These are phyloP conservation scores for Podaxis rugospora DNA, from an alignment of 768 basidiomycete genomes.

Conservation along the genomic window DNA sequence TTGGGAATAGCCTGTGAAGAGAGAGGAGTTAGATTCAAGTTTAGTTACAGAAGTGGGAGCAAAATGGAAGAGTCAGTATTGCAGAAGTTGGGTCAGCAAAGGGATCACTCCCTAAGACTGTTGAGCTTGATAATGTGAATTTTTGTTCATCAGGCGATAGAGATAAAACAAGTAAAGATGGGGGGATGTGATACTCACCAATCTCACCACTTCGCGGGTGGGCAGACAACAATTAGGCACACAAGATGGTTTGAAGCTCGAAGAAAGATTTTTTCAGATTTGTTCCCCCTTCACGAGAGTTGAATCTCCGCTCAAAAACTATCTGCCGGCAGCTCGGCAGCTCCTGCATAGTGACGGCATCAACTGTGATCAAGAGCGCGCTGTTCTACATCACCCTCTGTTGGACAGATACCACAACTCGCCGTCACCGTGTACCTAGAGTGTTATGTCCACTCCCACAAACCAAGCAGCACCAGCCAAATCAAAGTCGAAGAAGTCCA, in stretches of 20 bases:
- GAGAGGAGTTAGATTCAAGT: background rate
- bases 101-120: slow-evolving; percentile 49
- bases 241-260: background rate
- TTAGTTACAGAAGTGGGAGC: background rate
- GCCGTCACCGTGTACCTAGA: background rate
- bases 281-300: background rate
- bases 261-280: slow-evolving; percentile 3
- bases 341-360: slow-evolving; percentile 7
- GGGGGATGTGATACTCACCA: background rate
- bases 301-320: slow-evolving; percentile 19
- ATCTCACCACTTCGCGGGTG: too few relatives aligned
- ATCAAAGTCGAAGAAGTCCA: slow-evolving; percentile 32
- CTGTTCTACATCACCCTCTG: background rate
- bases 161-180: background rate
- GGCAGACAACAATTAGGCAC: background rate
- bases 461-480: slow-evolving; percentile 20
- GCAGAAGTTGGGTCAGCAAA: slow-evolving; percentile 55
- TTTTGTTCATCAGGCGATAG: slow-evolving; percentile 42
- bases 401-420: background rate
- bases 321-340: background rate
- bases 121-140: slow-evolving; percentile 63
- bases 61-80: slow-evolving; percentile 40
- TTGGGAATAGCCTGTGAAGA: background rate
- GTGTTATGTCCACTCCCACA: slow-evolving; percentile 10
- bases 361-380: background rate